Base-by-base conservation (phyloP, 495 filamentous ascomycete species). In the Talaromyces wortmannii region DNA sequence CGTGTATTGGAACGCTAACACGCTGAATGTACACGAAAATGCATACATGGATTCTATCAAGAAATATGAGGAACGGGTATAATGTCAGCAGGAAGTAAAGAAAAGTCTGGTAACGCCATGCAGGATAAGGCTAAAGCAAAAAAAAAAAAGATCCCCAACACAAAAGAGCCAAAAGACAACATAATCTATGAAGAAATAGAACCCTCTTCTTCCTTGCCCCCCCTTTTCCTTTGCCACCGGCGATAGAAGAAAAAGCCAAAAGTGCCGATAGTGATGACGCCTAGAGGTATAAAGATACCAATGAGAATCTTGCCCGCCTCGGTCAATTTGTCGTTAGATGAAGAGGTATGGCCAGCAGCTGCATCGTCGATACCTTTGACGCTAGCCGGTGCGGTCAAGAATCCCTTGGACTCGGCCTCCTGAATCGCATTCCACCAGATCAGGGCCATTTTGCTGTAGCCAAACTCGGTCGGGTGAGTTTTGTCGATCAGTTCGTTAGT, bases 381-480 rank as follows among this genome's bases (percentile, higher is more conserved):
- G 13, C 1, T 40, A 10, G 36, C 36, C 8, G 36, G 36, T 40
- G 36, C 36, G 8, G 36, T 10, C 36, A 40, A 40, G 13, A 66
- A 48, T 10, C 52, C 56, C 46, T 68, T 63, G 0, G n/a, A 53
- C 45, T 59, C 58, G 50, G 58, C 75, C 55, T 47, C 33, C 12
- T 53, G 57, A 15, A 83, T 64, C 5, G 69, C 78, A 0, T 59
- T 62, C 61, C 67, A 78, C 73, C 74, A 84, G 0, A 83, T 65
- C 2, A 69, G 59, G 8, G 80, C 77, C 81, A 84, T 83, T 61
- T 76, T 73, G 55, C 60, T 57, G 49, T 84, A 84, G 7, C 79
- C 81, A 0, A 15, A 50, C 33, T 78, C 73, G 10, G 62, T 74
- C 0, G 81, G 80, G 49, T 83, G 80, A 0, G 68, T 78, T 5